phyloP scores from a whole-genome alignment of 192 early-diverging fungal genomes.

The Coemansia sp. region DNA sequence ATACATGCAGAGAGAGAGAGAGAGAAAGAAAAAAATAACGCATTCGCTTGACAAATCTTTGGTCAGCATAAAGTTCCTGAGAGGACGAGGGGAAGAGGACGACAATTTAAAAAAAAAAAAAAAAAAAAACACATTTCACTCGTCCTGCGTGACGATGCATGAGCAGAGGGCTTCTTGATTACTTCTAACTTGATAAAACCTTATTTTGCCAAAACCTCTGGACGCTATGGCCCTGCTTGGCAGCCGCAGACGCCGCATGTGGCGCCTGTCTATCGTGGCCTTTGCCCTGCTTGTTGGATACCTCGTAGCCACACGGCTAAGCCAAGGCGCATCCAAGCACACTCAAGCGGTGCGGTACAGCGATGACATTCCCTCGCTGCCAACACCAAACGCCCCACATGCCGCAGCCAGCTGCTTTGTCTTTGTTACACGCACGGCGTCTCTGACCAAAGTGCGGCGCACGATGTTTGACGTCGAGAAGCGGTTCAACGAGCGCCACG shows the following conservation, averaged over 20 bases:
- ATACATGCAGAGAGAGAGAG: no score
- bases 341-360: conserved; percentile 1
- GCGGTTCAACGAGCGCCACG: conserved; percentile 63
- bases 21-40: not conserved
- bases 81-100: no score
- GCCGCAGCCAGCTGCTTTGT: conserved; percentile 33
- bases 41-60: no score
- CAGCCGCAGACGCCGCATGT: not conserved
- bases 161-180: no score
- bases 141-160: no score
- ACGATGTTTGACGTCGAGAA: conserved; percentile 61
- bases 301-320: not conserved
- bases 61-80: no score
- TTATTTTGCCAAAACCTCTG: no score
- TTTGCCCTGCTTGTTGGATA: not conserved
- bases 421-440: conserved; percentile 54
- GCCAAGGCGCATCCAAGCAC: not conserved
- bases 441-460: conserved; percentile 57
- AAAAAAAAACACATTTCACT: no score
- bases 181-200: no score
- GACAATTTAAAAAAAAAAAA: no score
- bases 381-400: not conserved
- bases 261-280: not conserved
- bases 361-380: conserved; percentile 10
- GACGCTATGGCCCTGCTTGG: not conserved